Base-by-base conservation (phyloP, 2,329 filamentous ascomycete species). In the Blastomyces gilchristii region DNA sequence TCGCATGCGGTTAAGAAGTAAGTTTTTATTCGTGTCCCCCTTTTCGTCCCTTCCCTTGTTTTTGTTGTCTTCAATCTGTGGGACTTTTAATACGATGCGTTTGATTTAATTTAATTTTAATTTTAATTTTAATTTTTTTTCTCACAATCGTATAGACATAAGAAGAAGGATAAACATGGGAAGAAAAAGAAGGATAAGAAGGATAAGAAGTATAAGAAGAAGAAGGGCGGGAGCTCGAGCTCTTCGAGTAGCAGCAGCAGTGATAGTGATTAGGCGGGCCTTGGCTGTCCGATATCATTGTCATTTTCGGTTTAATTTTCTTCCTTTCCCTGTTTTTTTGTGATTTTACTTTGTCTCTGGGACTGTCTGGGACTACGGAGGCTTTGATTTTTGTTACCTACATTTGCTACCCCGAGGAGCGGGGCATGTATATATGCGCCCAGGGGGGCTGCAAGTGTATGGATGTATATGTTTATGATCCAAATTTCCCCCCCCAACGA, bases 1-100 rank as follows among this genome's bases (percentile, higher is more conserved):
- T 70, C 63, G 14, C 60, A 68, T 50, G 63, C 64, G n/a, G 60
- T 60, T 41, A 72, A 73, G 62, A 62, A 70, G 72, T 74, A 66
- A 65, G 71, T 66, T 7, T 41, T 59, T 37, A 31, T 31, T 31
- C 34, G 9, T 37, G 34, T 11, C 4, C 47, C 34, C 22, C 41
- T 18, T 12, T 14, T 31, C 14, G 12, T 12, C 3, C 63, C 37
- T 58, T 7, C 58, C 41, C 6, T n/a, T 61, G 18, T 53, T 18
- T 31, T 45, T 16, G 1, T 3, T 16, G 12, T 43, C 3, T 43
- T 16, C 39, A 12, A 31, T 12, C 12, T 43, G 41, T 3, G 1
- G 41, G 16, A 5, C 18, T 18, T 37, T 11, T 1, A 9, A 37
- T 37, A 9, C 11, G 34, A 37, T 37, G 34, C 1, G 41, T 45